A percentile compares a stretch with the other conserved stretches of the same genome.
Evolutionary conservation across 2,329 filamentous ascomycete species (phyloP).

Genomic region (Ascochyta rabiei): DNA sequence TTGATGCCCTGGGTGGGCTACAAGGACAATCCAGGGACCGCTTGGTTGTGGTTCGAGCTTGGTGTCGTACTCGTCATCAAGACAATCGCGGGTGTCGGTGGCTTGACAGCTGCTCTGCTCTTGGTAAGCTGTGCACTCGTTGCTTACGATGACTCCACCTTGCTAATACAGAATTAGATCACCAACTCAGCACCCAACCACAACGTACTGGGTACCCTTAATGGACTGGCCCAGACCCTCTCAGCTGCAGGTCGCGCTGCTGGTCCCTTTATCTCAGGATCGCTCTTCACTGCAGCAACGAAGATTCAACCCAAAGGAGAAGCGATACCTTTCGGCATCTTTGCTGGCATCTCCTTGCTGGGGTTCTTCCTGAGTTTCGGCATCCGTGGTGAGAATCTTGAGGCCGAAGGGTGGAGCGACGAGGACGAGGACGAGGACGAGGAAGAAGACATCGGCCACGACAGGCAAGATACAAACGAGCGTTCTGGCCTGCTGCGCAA

Average conservation of each 20-base stretch:
- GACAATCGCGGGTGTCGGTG: slow-evolving; percentile 87
- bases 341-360: slow-evolving; percentile 79
- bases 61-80: slow-evolving; percentile 82
- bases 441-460: slow-evolving; percentile 29
- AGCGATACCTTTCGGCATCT: slow-evolving; percentile 82
- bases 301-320: slow-evolving; percentile 80
- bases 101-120: slow-evolving; percentile 85
- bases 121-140: slow-evolving; percentile 63
- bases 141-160: not conserved
- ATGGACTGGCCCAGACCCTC: slow-evolving; percentile 91
- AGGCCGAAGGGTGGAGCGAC: slow-evolving; percentile 63
- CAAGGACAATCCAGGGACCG: slow-evolving; percentile 63
- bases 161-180: slow-evolving; percentile 62
- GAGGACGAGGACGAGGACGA: slow-evolving; percentile 39
- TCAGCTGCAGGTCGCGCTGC: slow-evolving; percentile 88
- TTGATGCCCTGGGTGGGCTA: slow-evolving; percentile 92
- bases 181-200: slow-evolving; percentile 91
- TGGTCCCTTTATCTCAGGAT: slow-evolving; percentile 86
- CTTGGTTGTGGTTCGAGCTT: slow-evolving; percentile 81
- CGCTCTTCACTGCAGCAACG: slow-evolving; percentile 80
- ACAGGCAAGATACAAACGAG: slow-evolving; percentile 29
- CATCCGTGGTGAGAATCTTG: slow-evolving; percentile 68
- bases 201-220: slow-evolving; percentile 84
- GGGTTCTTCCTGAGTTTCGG: slow-evolving; percentile 82
- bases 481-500: slow-evolving; percentile 40